These are phyloP conservation scores for Cordyceps cicadae DNA, from an alignment of 2,329 filamentous ascomycete genomes.

Conservation along the genomic window DNA sequence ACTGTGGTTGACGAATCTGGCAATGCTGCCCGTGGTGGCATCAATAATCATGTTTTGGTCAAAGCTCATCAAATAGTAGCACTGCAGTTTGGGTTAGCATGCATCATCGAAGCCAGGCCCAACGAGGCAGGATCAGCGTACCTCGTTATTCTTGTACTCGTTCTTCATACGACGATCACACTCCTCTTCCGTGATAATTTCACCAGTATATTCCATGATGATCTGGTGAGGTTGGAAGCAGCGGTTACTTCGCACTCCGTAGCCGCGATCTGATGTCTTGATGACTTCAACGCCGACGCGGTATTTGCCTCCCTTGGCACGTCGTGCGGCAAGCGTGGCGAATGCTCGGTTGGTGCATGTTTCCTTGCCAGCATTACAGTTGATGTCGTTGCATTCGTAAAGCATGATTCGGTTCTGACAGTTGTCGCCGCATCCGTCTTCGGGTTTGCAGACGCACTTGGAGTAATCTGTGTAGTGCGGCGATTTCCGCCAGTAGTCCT, in stretches of 20 bases:
- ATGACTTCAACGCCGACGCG: conserved; percentile 92
- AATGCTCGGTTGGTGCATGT: conserved; percentile 83
- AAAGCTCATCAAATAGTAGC: conserved; percentile 97
- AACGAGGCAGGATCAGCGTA: conserved; percentile 32
- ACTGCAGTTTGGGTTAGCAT: conserved; percentile 41
- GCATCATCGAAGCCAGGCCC: neutral
- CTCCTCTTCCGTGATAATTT: conserved; percentile 92
- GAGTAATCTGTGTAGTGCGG: conserved; percentile 67
- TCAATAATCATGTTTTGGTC: conserved; percentile 99
- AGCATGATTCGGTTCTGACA: conserved; percentile 96
- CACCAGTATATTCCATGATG: conserved; percentile 96
- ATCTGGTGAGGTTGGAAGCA: conserved; percentile 85
- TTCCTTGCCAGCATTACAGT: conserved; percentile 71
- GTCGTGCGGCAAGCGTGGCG: conserved; percentile 65
- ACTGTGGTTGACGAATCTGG: conserved; percentile 96
- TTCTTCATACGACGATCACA: conserved; percentile 91
- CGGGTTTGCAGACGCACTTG: conserved; percentile 67
- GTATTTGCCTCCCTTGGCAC: conserved; percentile 73
- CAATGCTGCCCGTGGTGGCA: conserved; percentile 89
- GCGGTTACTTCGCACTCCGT: conserved; percentile 84
- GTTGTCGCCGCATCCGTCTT: conserved; percentile 76
- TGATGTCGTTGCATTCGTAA: conserved; percentile 88
- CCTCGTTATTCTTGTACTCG: conserved; percentile 87
- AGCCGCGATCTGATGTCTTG: conserved; percentile 80
- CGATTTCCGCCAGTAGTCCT: conserved; percentile 70